Conservation (phyloP, 495 filamentous ascomycete genomes). For the Arthonia radiata region DNA sequence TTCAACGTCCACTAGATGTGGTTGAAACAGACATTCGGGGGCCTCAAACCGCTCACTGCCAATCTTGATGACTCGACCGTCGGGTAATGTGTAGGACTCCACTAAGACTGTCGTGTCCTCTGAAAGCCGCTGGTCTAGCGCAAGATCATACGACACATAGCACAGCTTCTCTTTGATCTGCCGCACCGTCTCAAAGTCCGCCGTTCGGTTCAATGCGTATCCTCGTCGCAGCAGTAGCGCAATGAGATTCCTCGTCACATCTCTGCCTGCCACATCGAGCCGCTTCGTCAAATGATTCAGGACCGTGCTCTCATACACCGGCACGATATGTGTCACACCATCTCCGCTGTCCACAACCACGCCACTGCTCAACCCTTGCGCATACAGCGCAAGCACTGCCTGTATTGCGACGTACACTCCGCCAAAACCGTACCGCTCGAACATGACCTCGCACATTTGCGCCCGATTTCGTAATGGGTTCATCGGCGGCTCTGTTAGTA, state of each 20-base stretch:
- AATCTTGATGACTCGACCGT: slow-evolving; percentile 85
- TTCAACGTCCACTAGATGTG: slow-evolving; percentile 91
- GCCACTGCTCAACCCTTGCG: slow-evolving; percentile 87
- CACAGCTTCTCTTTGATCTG: slow-evolving; percentile 95
- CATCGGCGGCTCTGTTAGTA: slow-evolving; percentile 94
- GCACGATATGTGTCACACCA: slow-evolving; percentile 94
- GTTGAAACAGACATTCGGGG: slow-evolving; percentile 95
- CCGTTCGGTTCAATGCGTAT: slow-evolving; percentile 92
- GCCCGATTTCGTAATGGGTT: slow-evolving; percentile 91
- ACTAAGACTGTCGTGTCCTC: slow-evolving; percentile 96
- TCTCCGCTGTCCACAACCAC: slow-evolving; percentile 97
- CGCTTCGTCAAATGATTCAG: slow-evolving; percentile 88
- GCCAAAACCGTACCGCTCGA: slow-evolving; percentile 85
- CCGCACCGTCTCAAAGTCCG: slow-evolving; percentile 96
- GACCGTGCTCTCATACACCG: slow-evolving; percentile 90
- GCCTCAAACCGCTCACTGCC: slow-evolving; percentile 95
- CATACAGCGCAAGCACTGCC: slow-evolving; percentile 89
- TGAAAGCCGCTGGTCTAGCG: slow-evolving; percentile 80
- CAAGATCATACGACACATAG: slow-evolving; percentile 96
- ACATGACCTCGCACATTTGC: slow-evolving; percentile 96
- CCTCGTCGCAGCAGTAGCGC: slow-evolving; percentile 80
- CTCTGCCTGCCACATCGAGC: slow-evolving; percentile 85
- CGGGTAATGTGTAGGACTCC: slow-evolving; percentile 88
- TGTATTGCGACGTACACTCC: slow-evolving; percentile 98
- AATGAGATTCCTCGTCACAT: slow-evolving; percentile 94